Evolutionary conservation across 768 basidiomycete genomes (phyloP), one percentile per base, ranked within the genome.

Genomic region (Mycena floridula): DNA sequence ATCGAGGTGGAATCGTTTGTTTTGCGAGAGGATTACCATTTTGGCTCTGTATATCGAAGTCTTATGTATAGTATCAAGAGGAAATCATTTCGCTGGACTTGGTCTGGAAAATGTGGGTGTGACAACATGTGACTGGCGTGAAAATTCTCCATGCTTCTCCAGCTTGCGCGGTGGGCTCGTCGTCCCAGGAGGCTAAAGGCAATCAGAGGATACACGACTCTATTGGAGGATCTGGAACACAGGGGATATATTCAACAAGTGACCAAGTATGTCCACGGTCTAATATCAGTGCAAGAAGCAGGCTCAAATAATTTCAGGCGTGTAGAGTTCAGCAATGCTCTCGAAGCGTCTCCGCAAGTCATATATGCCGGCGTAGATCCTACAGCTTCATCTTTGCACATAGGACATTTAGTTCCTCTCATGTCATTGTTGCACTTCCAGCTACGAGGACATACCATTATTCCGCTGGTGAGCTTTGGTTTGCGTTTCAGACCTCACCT

Each of bases 341-440:
- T 79, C 49, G 50, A 59, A 42, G 51, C 59, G 2, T 57, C 57
- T 26, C 61, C 57, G 27, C 79, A 76, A 51, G 77, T 77, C 0
- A 74, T 90, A 15, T 99, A 99, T 59, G 73, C 81, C 4, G 96
- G 96, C 26, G 76, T 98, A 32, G 96, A 99, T 59, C 96, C 96
- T 12, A 92, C 95, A 2, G 92, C 93, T 4, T 69, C 66, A 21
- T 86, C 91, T 1, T 70, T 99, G 15, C 96, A 99, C 61, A 87
- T 92, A 43, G 96, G 96, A 3, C 94, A 99, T 60, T 76, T 99
- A 2, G 68, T 97, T 18, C 93, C 95, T 2, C 66, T 99, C 37
- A 75, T 98, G 57, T 82, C 79, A 42, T 61, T 97, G 37, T 68
- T 97, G 13, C 96, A 97, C 57, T 95, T 98, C 59, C 85, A 85